Evolutionary conservation across 139 green algal genomes (phyloP), one percentile per base, ranked within the genome.

Genomic region (Tetraselmis striata): DNA sequence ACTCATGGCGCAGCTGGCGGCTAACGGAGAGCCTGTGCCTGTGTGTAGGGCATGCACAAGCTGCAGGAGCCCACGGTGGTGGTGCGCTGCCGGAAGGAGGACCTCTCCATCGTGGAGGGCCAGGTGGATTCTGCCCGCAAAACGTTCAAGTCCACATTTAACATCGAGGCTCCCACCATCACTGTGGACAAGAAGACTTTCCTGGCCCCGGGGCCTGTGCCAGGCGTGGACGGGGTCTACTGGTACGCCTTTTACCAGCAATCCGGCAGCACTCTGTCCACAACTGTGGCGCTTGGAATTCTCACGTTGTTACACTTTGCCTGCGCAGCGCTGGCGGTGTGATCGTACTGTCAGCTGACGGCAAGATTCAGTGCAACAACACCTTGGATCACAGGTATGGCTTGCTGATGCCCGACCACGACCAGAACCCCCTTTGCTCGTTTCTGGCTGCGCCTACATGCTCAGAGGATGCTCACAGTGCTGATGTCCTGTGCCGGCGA

Each of bases 331-430:
- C 84, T 32, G 97, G 97, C 59, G 97, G 97, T 29, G 83, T 99
- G n/a, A 86, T 95, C 24, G 82, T 98, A n/a, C 88, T 91, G 5
- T 95, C 90, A 2, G 89, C 82, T 0, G 93, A 98, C 82, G 95
- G 96, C 23, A 88, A 88, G 32, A 98, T 99, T 59, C 88, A 94
- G 32, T 97, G 93, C 87, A 87, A 85, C 82, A 99, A 99, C 91
- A 99, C 97, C 0, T 87, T 99, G 59, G 97, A 99, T 78, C 86
- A 86, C 1, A 83, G 89, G 25, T 67, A 67, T 5, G 45, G 11
- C 11, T 67, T 67, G 45, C 45, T 67, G 11, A 18, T 67, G 11
- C 45, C 18, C 45, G 5, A 18, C 45, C 45, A 25, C 18, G n/a
- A n/a, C n/a, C n/a, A n/a, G n/a, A n/a, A n/a, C n/a, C n/a, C n/a